These are phyloP conservation scores for Collybia sp. DNA, from an alignment of 768 basidiomycete species.

Conservation along the genomic window DNA sequence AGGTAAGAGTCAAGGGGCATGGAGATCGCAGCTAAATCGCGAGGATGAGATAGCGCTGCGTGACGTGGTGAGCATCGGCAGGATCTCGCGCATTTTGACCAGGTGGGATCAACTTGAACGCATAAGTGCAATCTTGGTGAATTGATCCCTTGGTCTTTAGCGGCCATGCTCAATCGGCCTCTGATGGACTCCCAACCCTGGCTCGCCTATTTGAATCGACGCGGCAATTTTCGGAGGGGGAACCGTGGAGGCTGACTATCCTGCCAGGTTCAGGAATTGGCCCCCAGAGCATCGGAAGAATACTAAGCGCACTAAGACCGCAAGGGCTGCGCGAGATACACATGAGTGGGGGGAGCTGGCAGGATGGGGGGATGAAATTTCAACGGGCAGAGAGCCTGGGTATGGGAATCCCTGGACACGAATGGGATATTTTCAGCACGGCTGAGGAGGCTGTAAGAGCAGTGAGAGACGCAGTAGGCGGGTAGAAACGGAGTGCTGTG, in stretches of 20 bases:
- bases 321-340: slow-evolving; percentile 66
- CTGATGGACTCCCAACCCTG: slow-evolving; percentile 36
- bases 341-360: slow-evolving; percentile 68
- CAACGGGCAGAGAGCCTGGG: slow-evolving; percentile 52
- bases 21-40: too few relatives aligned
- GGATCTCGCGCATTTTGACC: slow-evolving; percentile 74
- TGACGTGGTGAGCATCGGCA: slow-evolving; percentile 50
- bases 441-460: slow-evolving; percentile 43
- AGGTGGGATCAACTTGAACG: slow-evolving; percentile 41
- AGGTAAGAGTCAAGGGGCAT: slow-evolving; percentile 29
- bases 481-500: too few relatives aligned
- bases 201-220: slow-evolving; percentile 32
- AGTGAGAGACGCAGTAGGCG: slow-evolving; percentile 35
- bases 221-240: slow-evolving; percentile 29
- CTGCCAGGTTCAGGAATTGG: slow-evolving; percentile 80
- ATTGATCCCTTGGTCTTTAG: slow-evolving; percentile 22
- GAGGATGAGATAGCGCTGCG: slow-evolving; percentile 29
- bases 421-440: slow-evolving; percentile 71
- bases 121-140: slow-evolving; percentile 1
- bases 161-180: slow-evolving; percentile 45
- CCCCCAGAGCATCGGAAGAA: slow-evolving; percentile 37
- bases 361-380: slow-evolving; percentile 45
- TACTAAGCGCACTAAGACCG: slow-evolving; percentile 49
- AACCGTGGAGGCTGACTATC: slow-evolving; percentile 40
- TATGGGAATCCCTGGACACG: slow-evolving; percentile 56